Evolutionary conservation across 331 rosid genomes (phyloP).

Genomic region (Quercus phellos): DNA sequence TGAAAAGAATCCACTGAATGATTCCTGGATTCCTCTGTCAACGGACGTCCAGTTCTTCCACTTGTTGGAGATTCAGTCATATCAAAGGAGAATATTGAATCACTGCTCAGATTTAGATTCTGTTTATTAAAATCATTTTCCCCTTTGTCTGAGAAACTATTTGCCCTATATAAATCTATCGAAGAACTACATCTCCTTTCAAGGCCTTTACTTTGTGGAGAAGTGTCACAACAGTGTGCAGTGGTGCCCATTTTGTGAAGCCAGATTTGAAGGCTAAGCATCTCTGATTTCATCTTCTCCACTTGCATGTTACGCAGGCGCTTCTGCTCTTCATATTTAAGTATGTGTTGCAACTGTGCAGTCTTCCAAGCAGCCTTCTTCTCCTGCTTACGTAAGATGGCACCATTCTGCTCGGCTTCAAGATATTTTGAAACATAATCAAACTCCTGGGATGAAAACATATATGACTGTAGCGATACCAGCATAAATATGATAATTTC

Average conservation of each 20-base stretch:
- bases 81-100: constrained; percentile 36
- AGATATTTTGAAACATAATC: constrained; percentile 81
- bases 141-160: constrained; percentile 41
- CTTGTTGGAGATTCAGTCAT: constrained; percentile 39
- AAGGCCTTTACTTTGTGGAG: constrained; percentile 56
- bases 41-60: constrained; percentile 37
- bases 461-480: constrained; percentile 87
- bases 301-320: constrained; percentile 83
- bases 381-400: constrained; percentile 88
- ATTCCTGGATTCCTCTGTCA: constrained; percentile 39
- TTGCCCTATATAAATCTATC: constrained; percentile 39
- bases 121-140: constrained; percentile 32
- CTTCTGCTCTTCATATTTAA: constrained; percentile 75
- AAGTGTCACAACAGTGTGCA: constrained; percentile 46
- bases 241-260: constrained; percentile 60
- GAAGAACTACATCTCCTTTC: constrained; percentile 68
- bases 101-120: constrained; percentile 38
- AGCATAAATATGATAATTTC: constrained; percentile 82
- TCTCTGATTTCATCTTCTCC: constrained; percentile 96
- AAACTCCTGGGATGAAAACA: constrained; percentile 91
- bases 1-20: constrained; percentile 38
- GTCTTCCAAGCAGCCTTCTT: constrained; percentile 99
- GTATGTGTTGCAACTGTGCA: constrained; percentile 73
- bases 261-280: constrained; percentile 85
- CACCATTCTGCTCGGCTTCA: constrained; percentile 98